Conservation (phyloP, 768 basidiomycete species). For the Lactarius tabidus region DNA sequence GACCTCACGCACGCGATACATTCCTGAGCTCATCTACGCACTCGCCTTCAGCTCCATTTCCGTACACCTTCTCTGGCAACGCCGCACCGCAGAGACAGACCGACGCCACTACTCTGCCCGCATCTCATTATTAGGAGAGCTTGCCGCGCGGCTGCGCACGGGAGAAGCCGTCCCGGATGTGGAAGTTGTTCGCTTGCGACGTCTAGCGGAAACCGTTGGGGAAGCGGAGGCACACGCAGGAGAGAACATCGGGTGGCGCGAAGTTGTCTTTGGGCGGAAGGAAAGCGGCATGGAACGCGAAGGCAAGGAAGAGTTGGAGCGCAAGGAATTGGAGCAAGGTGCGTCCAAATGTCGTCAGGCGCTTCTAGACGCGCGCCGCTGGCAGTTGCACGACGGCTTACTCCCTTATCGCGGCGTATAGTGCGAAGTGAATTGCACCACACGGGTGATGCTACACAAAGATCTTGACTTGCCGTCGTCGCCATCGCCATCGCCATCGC, state of each 20-base stretch:
- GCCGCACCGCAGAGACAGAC: constrained; percentile 49
- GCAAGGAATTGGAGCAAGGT: constrained; percentile 18
- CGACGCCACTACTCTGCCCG: constrained; percentile 52
- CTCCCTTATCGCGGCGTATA: not conserved
- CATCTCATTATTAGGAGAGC: constrained; percentile 58
- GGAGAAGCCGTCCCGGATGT: constrained; percentile 42
- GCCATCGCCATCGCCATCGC: not conserved
- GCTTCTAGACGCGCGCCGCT: not conserved
- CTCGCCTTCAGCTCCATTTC: constrained; percentile 63
- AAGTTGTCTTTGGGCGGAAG: constrained; percentile 22
- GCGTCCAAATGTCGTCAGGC: not conserved
- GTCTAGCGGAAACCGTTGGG: constrained; percentile 41
- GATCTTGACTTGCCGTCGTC: not conserved
- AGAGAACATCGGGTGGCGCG: constrained; percentile 18
- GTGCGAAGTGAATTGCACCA: constrained; percentile 9
- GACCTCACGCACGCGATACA: constrained; percentile 37
- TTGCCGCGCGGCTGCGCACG: constrained; percentile 49
- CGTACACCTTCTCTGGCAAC: constrained; percentile 58
- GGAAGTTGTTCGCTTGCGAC: constrained; percentile 53
- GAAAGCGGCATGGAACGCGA: constrained; percentile 18
- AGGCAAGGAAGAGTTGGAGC: constrained; percentile 20
- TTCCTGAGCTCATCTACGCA: constrained; percentile 63
- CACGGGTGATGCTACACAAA: constrained; percentile 3
- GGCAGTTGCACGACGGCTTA: not conserved
- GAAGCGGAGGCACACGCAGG: constrained; percentile 19